Percentiles rank a stretch among this genome's conserved stretches.
These are phyloP conservation scores for Chlorella sp. DNA, from an alignment of 139 green algal species.

Conservation along the genomic window DNA sequence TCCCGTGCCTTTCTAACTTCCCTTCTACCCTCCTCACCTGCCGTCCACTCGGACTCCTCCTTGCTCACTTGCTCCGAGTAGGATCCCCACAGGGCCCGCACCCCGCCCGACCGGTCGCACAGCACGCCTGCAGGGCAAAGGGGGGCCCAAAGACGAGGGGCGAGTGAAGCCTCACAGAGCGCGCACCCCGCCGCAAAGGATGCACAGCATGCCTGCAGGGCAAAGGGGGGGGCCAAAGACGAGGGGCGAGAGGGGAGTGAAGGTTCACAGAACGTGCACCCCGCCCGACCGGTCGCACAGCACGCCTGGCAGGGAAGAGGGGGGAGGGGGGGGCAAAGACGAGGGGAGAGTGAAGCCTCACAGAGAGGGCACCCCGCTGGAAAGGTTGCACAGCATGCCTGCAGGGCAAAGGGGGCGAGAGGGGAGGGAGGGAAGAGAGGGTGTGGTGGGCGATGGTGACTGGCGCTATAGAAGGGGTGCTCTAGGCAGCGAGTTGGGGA, in stretches of 20 bases:
- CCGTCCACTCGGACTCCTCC: slow-evolving; percentile 74
- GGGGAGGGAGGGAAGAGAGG: not conserved
- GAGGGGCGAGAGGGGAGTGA: not conserved
- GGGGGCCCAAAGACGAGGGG: not conserved
- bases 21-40: not conserved
- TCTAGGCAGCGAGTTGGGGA: not conserved
- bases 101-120: slow-evolving; percentile 66
- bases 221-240: not conserved
- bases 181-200: slow-evolving; percentile 59
- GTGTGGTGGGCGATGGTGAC: too few species aligned
- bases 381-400: slow-evolving; percentile 80
- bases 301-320: slow-evolving; percentile 60
- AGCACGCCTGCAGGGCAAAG: slow-evolving; percentile 70
- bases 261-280: slow-evolving; percentile 81
- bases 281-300: slow-evolving; percentile 73
- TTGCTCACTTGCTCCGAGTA: slow-evolving; percentile 84
- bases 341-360: slow-evolving; percentile 63
- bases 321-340: too few species aligned
- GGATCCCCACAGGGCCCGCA: slow-evolving; percentile 83
- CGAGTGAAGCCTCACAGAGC: slow-evolving; percentile 74
- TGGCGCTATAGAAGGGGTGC: too few species aligned
- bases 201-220: slow-evolving; percentile 73
- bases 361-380: slow-evolving; percentile 73
- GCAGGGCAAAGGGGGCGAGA: not conserved
- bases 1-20: too few species aligned